These are phyloP conservation scores for Fusarium sp. DNA, from an alignment of 2,329 filamentous ascomycete species.

Conservation along the genomic window DNA sequence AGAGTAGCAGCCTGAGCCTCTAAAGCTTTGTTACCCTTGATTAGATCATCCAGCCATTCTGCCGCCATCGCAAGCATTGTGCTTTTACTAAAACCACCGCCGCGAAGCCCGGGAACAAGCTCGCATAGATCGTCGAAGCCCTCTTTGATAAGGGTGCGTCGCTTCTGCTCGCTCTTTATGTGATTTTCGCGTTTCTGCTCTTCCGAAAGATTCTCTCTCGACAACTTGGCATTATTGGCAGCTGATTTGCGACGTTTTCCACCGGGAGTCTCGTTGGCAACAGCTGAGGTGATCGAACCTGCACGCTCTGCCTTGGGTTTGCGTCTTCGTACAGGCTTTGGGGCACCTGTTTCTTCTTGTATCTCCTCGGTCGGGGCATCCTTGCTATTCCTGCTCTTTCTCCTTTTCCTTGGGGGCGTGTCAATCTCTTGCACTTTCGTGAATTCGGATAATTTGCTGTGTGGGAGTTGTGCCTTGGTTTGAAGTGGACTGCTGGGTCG, in stretches of 20 bases:
- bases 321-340: constrained; percentile 57
- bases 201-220: constrained; percentile 80
- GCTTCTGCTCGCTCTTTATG: constrained; percentile 88
- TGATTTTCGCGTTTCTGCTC: constrained; percentile 88
- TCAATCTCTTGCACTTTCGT: constrained; percentile 55
- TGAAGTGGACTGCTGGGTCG: constrained; percentile 66
- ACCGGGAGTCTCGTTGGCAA: constrained; percentile 51
- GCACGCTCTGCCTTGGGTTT: constrained; percentile 60
- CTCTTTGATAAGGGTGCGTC: constrained; percentile 82
- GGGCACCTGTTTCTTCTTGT: constrained; percentile 52
- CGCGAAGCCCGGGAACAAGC: constrained; percentile 79
- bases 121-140: constrained; percentile 84
- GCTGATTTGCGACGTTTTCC: constrained; percentile 65
- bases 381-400: constrained; percentile 65
- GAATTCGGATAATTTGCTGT: constrained; percentile 37
- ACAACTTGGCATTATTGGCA: constrained; percentile 56
- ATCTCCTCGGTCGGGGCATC: constrained; percentile 56
- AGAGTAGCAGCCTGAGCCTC: constrained; percentile 62
- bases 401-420: constrained; percentile 62
- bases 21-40: constrained; percentile 75
- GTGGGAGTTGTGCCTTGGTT: constrained; percentile 29
- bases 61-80: constrained; percentile 80
- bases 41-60: constrained; percentile 80
- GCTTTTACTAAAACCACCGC: constrained; percentile 85
- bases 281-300: constrained; percentile 48